These are phyloP conservation scores for Strombidium stylifer DNA, from an alignment of 73 alveolate genomes.

Conservation along the genomic window DNA sequence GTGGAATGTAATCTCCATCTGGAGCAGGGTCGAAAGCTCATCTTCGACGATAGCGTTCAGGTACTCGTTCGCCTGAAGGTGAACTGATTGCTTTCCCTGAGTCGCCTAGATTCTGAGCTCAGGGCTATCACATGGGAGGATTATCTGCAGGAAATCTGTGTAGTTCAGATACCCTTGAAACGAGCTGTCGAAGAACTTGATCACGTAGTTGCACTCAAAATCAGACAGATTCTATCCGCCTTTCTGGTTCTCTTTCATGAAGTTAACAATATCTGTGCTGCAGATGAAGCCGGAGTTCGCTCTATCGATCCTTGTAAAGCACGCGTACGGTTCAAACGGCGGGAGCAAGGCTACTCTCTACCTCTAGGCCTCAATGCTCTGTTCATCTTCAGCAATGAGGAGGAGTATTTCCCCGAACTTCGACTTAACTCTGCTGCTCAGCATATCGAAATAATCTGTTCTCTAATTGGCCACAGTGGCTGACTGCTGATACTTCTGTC, in stretches of 20 bases:
- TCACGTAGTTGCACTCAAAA: slow-evolving; percentile 14
- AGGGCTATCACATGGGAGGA: slow-evolving; percentile 32
- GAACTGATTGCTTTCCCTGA: slow-evolving; percentile 3
- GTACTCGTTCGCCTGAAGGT: background rate
- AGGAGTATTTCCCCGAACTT: slow-evolving; percentile 60
- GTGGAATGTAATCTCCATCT: slow-evolving; percentile 49
- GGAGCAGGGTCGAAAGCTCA: slow-evolving; percentile 45
- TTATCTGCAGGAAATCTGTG: slow-evolving; percentile 29
- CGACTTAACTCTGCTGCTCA: slow-evolving; percentile 34
- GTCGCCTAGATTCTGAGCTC: slow-evolving; percentile 24
- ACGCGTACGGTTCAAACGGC: slow-evolving; percentile 73
- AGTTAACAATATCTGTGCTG: slow-evolving; percentile 5
- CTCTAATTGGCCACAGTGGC: background rate
- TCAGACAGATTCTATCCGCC: slow-evolving; percentile 3
- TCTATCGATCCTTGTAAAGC: slow-evolving; percentile 65
- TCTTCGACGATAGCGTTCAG: slow-evolving; percentile 25
- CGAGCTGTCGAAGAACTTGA: slow-evolving; percentile 32
- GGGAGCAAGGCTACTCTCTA: slow-evolving; percentile 50
- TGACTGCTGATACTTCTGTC: background rate
- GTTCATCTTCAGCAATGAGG: slow-evolving; percentile 66
- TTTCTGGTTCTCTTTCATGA: slow-evolving; percentile 27
- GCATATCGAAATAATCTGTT: slow-evolving; percentile 2
- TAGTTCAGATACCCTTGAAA: slow-evolving; percentile 15
- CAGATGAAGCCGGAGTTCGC: slow-evolving; percentile 1
- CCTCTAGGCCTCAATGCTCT: slow-evolving; percentile 54